Evolutionary conservation across 192 early-diverging fungal genomes (phyloP).

Genomic region (Mortierella antarctica): DNA sequence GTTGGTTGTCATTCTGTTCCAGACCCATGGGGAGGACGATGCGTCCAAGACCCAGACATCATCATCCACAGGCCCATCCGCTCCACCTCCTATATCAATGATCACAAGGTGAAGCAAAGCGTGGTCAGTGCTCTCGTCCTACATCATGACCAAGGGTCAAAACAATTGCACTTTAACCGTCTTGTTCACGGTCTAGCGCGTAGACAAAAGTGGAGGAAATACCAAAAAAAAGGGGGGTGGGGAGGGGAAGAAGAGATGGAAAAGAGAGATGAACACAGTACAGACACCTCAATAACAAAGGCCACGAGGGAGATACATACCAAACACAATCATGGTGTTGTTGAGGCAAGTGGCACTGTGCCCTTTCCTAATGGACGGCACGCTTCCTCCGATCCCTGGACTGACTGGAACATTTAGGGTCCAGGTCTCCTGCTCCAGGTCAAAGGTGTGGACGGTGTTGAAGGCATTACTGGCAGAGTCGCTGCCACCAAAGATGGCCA

Average conservation of each 20-base stretch:
- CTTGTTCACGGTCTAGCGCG: neutral
- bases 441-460: slow-evolving; percentile 62
- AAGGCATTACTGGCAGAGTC: slow-evolving; percentile 58
- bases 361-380: slow-evolving; percentile 63
- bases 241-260: neutral
- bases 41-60: slow-evolving; percentile 63
- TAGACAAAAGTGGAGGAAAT: neutral
- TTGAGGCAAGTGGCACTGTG: slow-evolving; percentile 74
- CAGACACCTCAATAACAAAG: neutral
- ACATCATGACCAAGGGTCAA: neutral
- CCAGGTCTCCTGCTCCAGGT: slow-evolving; percentile 61
- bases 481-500: slow-evolving; percentile 74
- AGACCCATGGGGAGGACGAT: slow-evolving; percentile 43
- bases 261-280: neutral
- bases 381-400: slow-evolving; percentile 41
- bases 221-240: neutral
- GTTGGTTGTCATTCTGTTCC: slow-evolving; percentile 45
- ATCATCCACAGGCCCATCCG: slow-evolving; percentile 46
- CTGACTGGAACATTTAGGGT: slow-evolving; percentile 51
- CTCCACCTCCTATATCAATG: slow-evolving; percentile 49
- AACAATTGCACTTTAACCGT: neutral
- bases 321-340: slow-evolving; percentile 76
- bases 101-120: slow-evolving; percentile 10
- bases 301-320: slow-evolving; percentile 31
- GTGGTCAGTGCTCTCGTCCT: slow-evolving; percentile 11